phyloP scores from a whole-genome alignment of 1,284 basidiomycete species.

The Malassezia japonica region DNA sequence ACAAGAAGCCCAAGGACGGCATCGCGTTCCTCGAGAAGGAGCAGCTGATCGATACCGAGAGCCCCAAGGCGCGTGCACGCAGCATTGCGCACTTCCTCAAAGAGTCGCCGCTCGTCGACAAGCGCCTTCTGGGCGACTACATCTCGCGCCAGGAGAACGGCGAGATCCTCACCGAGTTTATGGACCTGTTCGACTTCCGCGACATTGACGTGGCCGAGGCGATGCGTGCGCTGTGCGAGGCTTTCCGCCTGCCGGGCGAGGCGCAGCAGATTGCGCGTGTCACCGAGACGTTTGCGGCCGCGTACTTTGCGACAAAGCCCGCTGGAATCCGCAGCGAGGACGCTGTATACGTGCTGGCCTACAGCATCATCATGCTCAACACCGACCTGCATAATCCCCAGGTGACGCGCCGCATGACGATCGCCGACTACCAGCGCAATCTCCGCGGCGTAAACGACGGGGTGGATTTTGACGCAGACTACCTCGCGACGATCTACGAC shows the following conservation, averaged over 20 bases:
- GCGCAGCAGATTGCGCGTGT: constrained; percentile 87
- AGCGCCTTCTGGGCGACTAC: constrained; percentile 86
- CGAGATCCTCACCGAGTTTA: constrained; percentile 75
- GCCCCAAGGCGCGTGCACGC: constrained; percentile 29
- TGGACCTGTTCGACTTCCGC: constrained; percentile 80
- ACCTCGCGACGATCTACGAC: constrained; percentile 80
- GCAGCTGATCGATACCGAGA: constrained; percentile 55
- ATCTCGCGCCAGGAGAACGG: constrained; percentile 80
- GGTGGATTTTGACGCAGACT: constrained; percentile 71
- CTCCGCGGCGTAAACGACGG: constrained; percentile 85
- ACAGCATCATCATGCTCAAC: constrained; percentile 96
- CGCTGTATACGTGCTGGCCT: constrained; percentile 86
- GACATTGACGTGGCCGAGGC: constrained; percentile 87
- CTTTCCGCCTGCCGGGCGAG: constrained; percentile 90
- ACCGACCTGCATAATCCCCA: constrained; percentile 97
- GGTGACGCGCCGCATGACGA: constrained; percentile 91
- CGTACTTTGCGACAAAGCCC: constrained; percentile 79
- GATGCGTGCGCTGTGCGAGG: constrained; percentile 83
- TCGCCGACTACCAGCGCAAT: constrained; percentile 88
- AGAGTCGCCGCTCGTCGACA: constrained; percentile 75
- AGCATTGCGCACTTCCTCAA: constrained; percentile 69
- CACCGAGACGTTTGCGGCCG: constrained; percentile 84
- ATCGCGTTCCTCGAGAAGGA: constrained; percentile 61
- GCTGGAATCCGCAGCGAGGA: constrained; percentile 83
- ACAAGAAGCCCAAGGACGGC: constrained; percentile 86